phyloP scores from a whole-genome alignment of 2,329 filamentous ascomycete genomes.

The Penicillium occitanis region DNA sequence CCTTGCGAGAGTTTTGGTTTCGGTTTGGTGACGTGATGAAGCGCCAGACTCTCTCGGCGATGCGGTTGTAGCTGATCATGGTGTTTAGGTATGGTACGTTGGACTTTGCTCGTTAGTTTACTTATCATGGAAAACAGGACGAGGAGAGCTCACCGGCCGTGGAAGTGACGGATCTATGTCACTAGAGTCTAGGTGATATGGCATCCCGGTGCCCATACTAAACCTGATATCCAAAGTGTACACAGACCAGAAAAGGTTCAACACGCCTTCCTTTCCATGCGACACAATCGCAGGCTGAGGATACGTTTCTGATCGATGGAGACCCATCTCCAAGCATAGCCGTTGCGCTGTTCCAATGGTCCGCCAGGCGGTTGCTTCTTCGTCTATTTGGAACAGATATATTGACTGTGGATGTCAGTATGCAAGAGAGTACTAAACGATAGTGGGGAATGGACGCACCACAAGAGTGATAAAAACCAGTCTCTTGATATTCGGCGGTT shows the following conservation, averaged over 20 bases:
- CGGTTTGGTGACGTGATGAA: constrained; percentile 71
- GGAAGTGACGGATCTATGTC: constrained; percentile 79
- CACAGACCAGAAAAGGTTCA: constrained; percentile 81
- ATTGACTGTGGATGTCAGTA: constrained; percentile 51
- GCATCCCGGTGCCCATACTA: constrained; percentile 84
- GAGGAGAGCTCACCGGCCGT: constrained; percentile 61
- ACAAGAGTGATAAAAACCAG: constrained; percentile 58
- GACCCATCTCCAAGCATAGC: constrained; percentile 73
- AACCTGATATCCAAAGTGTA: constrained; percentile 85
- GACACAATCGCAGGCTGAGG: constrained; percentile 63
- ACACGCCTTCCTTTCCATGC: constrained; percentile 65
- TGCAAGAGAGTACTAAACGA: neutral
- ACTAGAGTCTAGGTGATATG: constrained; percentile 76
- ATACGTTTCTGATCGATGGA: constrained; percentile 76
- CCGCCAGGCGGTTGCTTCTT: constrained; percentile 83
- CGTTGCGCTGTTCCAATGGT: constrained; percentile 82
- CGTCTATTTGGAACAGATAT: constrained; percentile 81
- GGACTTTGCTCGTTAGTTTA: neutral
- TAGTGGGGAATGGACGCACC: constrained; percentile 25
- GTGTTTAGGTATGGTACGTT: constrained; percentile 69
- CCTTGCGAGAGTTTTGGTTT: constrained; percentile 63
- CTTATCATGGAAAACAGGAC: neutral
- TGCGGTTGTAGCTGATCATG: constrained; percentile 80
- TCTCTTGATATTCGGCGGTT: constrained; percentile 58
- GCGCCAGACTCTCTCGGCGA: constrained; percentile 82